These are phyloP conservation scores for Lactarius trivialis DNA, from an alignment of 768 basidiomycete genomes.

Conservation along the genomic window DNA sequence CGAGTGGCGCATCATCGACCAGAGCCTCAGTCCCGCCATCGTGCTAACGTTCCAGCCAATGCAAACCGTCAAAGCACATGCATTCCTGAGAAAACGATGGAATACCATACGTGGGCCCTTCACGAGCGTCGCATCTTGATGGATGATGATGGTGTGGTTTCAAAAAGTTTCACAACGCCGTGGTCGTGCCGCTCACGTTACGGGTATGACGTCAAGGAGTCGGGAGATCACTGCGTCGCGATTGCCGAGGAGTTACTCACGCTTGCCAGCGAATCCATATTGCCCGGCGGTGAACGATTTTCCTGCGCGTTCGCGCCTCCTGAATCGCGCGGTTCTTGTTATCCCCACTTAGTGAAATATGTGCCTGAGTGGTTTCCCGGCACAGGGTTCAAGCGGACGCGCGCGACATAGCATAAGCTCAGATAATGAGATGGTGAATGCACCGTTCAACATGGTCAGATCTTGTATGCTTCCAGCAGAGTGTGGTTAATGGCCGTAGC, in stretches of 20 bases:
- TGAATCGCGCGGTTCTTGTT: background rate
- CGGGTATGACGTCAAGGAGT: constrained; percentile 13
- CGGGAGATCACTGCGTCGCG: constrained; percentile 5
- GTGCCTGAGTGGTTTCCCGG: constrained; percentile 14
- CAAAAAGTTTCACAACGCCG: background rate
- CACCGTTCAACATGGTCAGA: constrained; percentile 9
- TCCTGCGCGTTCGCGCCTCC: background rate
- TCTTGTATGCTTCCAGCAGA: constrained; percentile 1
- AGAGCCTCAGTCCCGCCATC: constrained; percentile 2
- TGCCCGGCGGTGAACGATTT: constrained; percentile 6
- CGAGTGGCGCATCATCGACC: constrained; percentile 13
- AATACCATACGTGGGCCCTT: background rate
- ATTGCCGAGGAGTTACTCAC: constrained; percentile 7
- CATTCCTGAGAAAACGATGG: constrained; percentile 4
- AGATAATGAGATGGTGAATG: constrained; percentile 10
- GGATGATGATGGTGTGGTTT: background rate
- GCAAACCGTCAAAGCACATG: constrained; percentile 9
- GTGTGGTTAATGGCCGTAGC: background rate
- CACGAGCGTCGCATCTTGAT: background rate
- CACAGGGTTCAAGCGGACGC: constrained; percentile 9
- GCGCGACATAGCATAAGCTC: constrained; percentile 8
- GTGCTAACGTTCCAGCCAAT: background rate
- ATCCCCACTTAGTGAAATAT: background rate
- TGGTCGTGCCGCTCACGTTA: constrained; percentile 12
- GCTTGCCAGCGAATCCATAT: constrained; percentile 7